Conservation (phyloP, 164 flowering plant species). For the Malania oleifera region DNA sequence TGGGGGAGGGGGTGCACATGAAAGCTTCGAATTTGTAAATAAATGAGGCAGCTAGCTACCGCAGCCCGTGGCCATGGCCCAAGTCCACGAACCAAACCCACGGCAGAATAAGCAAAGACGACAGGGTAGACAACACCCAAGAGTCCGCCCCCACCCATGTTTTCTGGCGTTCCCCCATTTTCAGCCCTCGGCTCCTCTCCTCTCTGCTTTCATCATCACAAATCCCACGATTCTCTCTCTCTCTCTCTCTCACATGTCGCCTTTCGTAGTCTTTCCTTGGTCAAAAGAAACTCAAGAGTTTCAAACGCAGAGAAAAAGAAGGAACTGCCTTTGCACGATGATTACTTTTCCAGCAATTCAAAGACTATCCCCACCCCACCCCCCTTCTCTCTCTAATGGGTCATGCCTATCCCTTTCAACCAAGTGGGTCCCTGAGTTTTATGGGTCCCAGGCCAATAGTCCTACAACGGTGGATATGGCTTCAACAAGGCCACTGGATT, state of each 20-base stretch:
- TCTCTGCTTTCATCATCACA: constrained; percentile 23
- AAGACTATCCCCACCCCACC: neutral
- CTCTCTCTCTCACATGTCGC: constrained; percentile 24
- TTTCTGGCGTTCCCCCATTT: constrained; percentile 17
- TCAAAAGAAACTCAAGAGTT: constrained; percentile 18
- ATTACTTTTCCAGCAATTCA: constrained; percentile 23
- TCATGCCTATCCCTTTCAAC: too few species aligned
- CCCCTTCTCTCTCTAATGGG: too few species aligned
- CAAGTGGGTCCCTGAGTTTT: neutral
- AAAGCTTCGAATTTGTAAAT: constrained; percentile 2
- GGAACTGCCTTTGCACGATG: constrained; percentile 15
- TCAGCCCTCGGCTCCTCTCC: neutral
- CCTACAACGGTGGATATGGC: neutral
- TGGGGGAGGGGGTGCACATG: constrained; percentile 6
- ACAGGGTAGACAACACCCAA: neutral
- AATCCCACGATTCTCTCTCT: constrained; percentile 18
- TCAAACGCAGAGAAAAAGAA: neutral
- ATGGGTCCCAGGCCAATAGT: neutral
- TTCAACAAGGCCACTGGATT: too few species aligned
- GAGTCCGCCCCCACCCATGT: constrained; percentile 13
- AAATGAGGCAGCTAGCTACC: neutral
- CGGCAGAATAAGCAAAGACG: constrained; percentile 2
- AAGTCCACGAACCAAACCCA: constrained; percentile 4
- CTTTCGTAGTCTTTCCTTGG: constrained; percentile 18
- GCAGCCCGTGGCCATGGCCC: too few species aligned